Percentiles rank a stretch among this genome's conserved stretches.
Conservation (phyloP, 805 yeast genomes). For the Jamesozyma lodderae region DNA sequence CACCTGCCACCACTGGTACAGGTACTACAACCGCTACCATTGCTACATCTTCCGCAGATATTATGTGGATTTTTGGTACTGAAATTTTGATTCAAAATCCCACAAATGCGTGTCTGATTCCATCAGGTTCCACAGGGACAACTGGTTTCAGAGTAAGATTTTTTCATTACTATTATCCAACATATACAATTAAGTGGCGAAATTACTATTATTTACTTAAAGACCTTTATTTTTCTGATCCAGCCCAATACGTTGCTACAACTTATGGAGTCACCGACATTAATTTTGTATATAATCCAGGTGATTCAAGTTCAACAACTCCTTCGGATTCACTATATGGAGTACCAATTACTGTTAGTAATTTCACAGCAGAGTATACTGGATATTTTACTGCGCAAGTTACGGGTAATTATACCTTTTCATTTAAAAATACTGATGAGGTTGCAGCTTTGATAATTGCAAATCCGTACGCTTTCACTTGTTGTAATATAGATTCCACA, state of each 20-base stretch:
- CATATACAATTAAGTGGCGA: too few relatives aligned
- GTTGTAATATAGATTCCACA: too few relatives aligned
- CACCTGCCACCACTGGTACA: too few relatives aligned
- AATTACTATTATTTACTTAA: not conserved
- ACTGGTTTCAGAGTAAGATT: not conserved
- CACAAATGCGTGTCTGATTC: not conserved
- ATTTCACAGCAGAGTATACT: conserved; percentile 21
- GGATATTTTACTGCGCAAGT: conserved; percentile 23
- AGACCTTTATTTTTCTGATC: not conserved
- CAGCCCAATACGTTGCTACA: not conserved
- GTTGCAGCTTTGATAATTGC: conserved; percentile 27
- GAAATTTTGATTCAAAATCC: too few relatives aligned
- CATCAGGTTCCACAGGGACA: not conserved
- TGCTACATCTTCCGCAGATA: too few relatives aligned
- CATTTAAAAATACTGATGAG: conserved; percentile 26
- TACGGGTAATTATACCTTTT: conserved; percentile 27
- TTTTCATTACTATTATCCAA: not conserved
- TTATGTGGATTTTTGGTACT: too few relatives aligned
- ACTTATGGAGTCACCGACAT: not conserved
- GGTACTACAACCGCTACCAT: too few relatives aligned
- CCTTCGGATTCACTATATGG: too few relatives aligned
- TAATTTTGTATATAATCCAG: not conserved
- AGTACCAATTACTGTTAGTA: conserved; percentile 9
- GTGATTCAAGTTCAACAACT: not conserved
- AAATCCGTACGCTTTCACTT: conserved; percentile 25